Percentiles rank a stretch among this genome's conserved stretches.
Conservation (phyloP, 306 rosid species). For the Pyrus bretschneideri region DNA sequence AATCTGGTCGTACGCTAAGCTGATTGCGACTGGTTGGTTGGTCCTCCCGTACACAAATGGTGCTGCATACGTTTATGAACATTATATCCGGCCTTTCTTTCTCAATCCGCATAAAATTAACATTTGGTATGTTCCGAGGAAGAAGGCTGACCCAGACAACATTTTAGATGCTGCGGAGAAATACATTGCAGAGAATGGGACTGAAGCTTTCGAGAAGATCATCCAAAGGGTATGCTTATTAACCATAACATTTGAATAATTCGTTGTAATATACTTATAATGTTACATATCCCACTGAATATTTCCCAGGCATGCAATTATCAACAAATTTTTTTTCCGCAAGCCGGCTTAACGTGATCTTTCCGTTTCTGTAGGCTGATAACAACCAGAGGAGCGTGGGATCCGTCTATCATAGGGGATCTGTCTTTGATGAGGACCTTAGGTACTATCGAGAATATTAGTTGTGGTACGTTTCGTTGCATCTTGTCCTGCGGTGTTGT, state of each 20-base stretch:
- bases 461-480: neutral
- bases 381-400: slow-evolving; percentile 40
- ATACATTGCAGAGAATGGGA: slow-evolving; percentile 76
- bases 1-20: slow-evolving; percentile 90
- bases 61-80: slow-evolving; percentile 89
- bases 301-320: neutral
- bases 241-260: neutral
- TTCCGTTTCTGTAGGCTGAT: slow-evolving; percentile 55
- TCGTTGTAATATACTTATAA: neutral
- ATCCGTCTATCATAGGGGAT: slow-evolving; percentile 5
- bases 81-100: slow-evolving; percentile 73
- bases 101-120: slow-evolving; percentile 65
- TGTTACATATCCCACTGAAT: neutral
- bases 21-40: slow-evolving; percentile 80
- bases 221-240: slow-evolving; percentile 56
- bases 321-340: neutral
- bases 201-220: slow-evolving; percentile 56
- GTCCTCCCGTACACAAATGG: slow-evolving; percentile 90
- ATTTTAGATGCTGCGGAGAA: slow-evolving; percentile 80
- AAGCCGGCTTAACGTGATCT: neutral
- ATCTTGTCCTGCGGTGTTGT: neutral
- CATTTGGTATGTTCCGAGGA: slow-evolving; percentile 86
- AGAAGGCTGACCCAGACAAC: slow-evolving; percentile 76
- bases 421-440: slow-evolving; percentile 26
- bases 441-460: slow-evolving; percentile 12